A percentile compares a stretch with the other conserved stretches of the same genome.
Conservation (phyloP, 345 rosid genomes). For the Aquilaria malaccensis region DNA sequence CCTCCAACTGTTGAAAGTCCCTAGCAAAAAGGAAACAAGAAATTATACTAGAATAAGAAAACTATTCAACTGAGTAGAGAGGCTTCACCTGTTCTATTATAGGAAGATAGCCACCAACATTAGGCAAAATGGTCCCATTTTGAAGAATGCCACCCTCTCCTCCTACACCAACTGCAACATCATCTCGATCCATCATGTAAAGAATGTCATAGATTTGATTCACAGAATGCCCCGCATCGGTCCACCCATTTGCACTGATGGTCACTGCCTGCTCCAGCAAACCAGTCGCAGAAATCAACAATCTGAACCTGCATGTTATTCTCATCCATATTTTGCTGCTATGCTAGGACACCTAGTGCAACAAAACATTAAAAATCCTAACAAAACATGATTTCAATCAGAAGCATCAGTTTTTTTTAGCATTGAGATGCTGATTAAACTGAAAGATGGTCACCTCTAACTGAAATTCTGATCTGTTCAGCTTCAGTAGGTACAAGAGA, state of each 20-base stretch:
- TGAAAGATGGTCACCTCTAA: slow-evolving; percentile 43
- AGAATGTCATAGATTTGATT: slow-evolving; percentile 82
- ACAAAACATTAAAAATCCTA: not conserved
- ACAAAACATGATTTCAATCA: not conserved
- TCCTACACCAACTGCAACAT: slow-evolving; percentile 75
- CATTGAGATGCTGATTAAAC: not conserved
- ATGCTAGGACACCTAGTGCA: not conserved
- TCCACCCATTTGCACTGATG: slow-evolving; percentile 71
- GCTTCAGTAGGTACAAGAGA: slow-evolving; percentile 79
- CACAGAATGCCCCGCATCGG: slow-evolving; percentile 83
- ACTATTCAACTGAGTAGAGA: not conserved
- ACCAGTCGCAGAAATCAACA: not conserved
- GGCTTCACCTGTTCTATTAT: slow-evolving; percentile 70
- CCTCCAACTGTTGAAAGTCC: slow-evolving; percentile 61
- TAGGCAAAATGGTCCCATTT: slow-evolving; percentile 54
- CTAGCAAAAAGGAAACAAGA: slow-evolving; percentile 22
- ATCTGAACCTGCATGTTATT: too few relatives aligned
- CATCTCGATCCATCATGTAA: slow-evolving; percentile 91
- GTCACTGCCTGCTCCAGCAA: slow-evolving; percentile 57
- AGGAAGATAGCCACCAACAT: slow-evolving; percentile 95
- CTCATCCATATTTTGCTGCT: too few relatives aligned
- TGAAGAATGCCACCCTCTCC: slow-evolving; percentile 81
- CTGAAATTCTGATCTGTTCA: slow-evolving; percentile 64
- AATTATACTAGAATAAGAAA: slow-evolving; percentile 1
- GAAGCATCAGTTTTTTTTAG: not conserved